These are phyloP conservation scores for Lactarius psammicola DNA, from an alignment of 768 basidiomycete genomes.

Conservation along the genomic window DNA sequence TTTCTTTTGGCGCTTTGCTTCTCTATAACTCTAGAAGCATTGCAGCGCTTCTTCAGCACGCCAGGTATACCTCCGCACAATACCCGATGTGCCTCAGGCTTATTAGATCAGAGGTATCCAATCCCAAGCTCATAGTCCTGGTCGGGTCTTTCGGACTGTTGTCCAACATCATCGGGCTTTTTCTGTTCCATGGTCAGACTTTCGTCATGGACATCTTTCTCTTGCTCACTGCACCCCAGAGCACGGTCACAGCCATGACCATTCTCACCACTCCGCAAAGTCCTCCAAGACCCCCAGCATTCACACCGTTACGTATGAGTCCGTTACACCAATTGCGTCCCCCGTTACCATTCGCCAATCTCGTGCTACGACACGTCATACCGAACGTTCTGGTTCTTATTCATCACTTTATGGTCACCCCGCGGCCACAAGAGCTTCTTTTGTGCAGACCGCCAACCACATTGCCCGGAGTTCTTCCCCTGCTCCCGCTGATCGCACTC, in stretches of 20 bases:
- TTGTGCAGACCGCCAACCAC: slow-evolving; percentile 82
- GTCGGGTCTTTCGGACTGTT: slow-evolving; percentile 88
- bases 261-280: slow-evolving; percentile 20
- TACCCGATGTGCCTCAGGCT: slow-evolving; percentile 7
- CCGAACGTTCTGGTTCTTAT: slow-evolving; percentile 45
- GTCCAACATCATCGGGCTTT: slow-evolving; percentile 90
- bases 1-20: slow-evolving; percentile 97
- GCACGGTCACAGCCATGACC: slow-evolving; percentile 34
- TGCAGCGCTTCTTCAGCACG: slow-evolving; percentile 84
- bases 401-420: slow-evolving; percentile 74
- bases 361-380: slow-evolving; percentile 26
- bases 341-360: slow-evolving; percentile 38
- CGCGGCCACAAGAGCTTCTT: slow-evolving; percentile 64
- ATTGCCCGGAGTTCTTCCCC: slow-evolving; percentile 59
- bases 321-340: slow-evolving; percentile 3
- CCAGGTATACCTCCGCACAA: slow-evolving; percentile 52
- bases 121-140: slow-evolving; percentile 82
- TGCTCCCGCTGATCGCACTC: slow-evolving; percentile 26
- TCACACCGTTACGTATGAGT: slow-evolving; percentile 3
- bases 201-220: slow-evolving; percentile 1
- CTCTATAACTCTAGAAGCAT: slow-evolving; percentile 89
- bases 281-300: slow-evolving; percentile 24
- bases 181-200: slow-evolving; percentile 87
- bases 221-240: slow-evolving; percentile 15
- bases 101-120: slow-evolving; percentile 67